These are phyloP conservation scores for Chloris gayana DNA, from an alignment of 176 grass and related monocot genomes.

Conservation along the genomic window DNA sequence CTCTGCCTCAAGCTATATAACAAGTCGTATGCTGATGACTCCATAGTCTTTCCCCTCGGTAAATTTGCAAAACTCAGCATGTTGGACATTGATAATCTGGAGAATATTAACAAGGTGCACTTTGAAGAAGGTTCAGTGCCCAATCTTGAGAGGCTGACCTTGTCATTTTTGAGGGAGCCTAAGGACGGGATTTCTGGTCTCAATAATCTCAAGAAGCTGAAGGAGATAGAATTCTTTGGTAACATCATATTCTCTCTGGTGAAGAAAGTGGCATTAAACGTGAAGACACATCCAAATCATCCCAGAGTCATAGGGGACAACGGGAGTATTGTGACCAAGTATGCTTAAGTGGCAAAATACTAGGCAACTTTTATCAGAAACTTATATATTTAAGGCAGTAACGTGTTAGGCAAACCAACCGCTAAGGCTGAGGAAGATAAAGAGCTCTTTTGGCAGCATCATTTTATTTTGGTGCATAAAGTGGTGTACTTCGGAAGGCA, in stretches of 20 bases:
- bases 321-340: slow-evolving; percentile 2
- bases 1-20: slow-evolving; percentile 25
- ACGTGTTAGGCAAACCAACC: no score
- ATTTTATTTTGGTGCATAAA: no score
- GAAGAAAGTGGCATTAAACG: neutral
- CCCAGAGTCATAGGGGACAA: slow-evolving; percentile 2
- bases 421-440: no score
- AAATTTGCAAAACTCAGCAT: slow-evolving; percentile 22
- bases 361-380: no score
- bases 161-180: slow-evolving; percentile 5
- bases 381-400: no score
- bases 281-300: slow-evolving; percentile 28
- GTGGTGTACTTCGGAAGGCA: no score
- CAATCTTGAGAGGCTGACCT: slow-evolving; percentile 30
- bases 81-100: slow-evolving; percentile 17
- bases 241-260: slow-evolving; percentile 18
- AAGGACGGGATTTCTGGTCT: slow-evolving; percentile 14
- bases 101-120: slow-evolving; percentile 21
- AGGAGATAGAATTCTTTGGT: slow-evolving; percentile 32
- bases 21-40: slow-evolving; percentile 17
- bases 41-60: neutral
- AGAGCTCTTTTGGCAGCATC: no score
- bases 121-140: slow-evolving; percentile 11
- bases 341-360: no score
- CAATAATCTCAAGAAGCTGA: neutral